Conservation (phyloP, 2,329 filamentous ascomycete genomes). For the Macrophomina pseudophaseolina region DNA sequence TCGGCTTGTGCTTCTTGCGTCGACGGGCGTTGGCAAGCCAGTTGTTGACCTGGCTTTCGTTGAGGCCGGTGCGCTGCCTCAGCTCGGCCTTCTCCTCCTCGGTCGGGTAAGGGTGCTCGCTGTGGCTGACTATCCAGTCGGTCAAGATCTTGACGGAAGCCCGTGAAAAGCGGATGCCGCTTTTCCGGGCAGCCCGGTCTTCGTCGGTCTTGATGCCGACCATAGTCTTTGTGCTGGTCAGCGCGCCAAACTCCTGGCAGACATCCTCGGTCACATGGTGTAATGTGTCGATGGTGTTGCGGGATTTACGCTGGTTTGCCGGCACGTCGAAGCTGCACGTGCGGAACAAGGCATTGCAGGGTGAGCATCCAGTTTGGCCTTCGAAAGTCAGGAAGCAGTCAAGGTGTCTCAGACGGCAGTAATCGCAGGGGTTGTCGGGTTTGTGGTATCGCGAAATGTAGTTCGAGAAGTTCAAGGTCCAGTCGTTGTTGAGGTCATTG, state of each 20-base stretch:
- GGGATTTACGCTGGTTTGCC: constrained; percentile 36
- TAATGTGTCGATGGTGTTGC: constrained; percentile 53
- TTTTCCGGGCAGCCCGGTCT: constrained; percentile 57
- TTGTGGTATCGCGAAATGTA: constrained; percentile 55
- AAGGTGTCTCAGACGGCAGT: constrained; percentile 53
- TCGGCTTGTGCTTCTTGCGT: constrained; percentile 75
- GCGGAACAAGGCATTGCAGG: constrained; percentile 55
- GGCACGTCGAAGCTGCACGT: constrained; percentile 54
- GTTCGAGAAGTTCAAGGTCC: constrained; percentile 50
- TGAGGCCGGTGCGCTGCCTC: constrained; percentile 78
- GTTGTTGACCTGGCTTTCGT: constrained; percentile 83
- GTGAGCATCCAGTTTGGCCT: constrained; percentile 50
- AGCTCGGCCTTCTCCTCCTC: constrained; percentile 85
- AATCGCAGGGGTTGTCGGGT: constrained; percentile 53
- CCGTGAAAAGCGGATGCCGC: constrained; percentile 76
- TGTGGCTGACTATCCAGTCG: constrained; percentile 81
- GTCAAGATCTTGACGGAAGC: constrained; percentile 81
- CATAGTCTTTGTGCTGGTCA: constrained; percentile 41
- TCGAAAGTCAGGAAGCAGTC: constrained; percentile 53
- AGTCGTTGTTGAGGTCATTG: constrained; percentile 35
- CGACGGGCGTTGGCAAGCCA: constrained; percentile 91
- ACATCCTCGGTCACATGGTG: constrained; percentile 52
- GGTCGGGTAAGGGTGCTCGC: constrained; percentile 83
- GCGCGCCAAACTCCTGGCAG: constrained; percentile 37
- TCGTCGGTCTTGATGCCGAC: constrained; percentile 44